phyloP scores from a whole-genome alignment of 2,329 filamentous ascomycete genomes.

The Erysiphe pisi region DNA sequence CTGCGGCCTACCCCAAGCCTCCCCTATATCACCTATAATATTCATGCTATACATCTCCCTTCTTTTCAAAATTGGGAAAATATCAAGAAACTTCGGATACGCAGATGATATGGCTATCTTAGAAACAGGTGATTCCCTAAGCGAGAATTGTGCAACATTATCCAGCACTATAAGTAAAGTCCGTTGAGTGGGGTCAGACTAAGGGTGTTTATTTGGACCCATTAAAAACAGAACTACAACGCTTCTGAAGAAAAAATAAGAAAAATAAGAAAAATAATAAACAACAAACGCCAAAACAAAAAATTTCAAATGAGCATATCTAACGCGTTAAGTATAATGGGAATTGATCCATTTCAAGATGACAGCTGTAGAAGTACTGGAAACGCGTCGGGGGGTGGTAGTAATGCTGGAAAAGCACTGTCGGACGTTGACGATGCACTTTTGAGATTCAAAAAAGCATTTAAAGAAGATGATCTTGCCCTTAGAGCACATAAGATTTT shows the following conservation, averaged over 20 bases:
- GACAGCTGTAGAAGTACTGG: not conserved
- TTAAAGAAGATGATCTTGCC: not conserved
- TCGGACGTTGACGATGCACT: not conserved
- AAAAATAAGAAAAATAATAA: too few relatives aligned
- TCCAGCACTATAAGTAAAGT: too few relatives aligned
- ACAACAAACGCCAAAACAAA: too few relatives aligned
- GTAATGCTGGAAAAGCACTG: not conserved
- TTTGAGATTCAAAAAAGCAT: not conserved
- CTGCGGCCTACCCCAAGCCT: too few relatives aligned
- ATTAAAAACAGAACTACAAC: too few relatives aligned
- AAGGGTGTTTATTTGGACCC: too few relatives aligned
- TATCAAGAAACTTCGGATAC: not conserved
- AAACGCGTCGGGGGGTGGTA: not conserved
- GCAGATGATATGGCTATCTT: not conserved
- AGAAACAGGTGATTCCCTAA: not conserved
- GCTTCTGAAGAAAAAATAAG: too few relatives aligned
- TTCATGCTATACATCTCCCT: not conserved
- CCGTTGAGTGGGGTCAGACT: too few relatives aligned
- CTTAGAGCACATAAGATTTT: not conserved
- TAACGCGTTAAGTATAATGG: not conserved
- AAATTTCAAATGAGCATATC: not conserved
- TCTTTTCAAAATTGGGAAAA: too few relatives aligned
- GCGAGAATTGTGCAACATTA: too few relatives aligned
- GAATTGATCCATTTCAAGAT: not conserved
- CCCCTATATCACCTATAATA: not conserved